These are phyloP conservation scores for Diplodia seriata DNA, from an alignment of 2,329 filamentous ascomycete species.

Conservation along the genomic window DNA sequence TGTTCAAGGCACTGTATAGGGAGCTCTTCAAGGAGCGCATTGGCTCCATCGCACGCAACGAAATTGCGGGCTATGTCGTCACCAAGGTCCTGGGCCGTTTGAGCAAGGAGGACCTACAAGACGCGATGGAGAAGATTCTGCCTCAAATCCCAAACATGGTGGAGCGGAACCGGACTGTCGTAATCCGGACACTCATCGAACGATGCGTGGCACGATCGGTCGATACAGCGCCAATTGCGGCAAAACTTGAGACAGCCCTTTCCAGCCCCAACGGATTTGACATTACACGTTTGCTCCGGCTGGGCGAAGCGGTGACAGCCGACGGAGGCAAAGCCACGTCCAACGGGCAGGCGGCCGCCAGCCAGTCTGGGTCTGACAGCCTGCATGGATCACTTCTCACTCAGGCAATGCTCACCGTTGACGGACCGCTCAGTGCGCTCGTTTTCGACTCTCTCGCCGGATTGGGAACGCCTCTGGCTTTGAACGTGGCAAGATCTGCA, in stretches of 20 bases:
- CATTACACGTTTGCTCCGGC: conserved; percentile 66
- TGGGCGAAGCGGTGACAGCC: conserved; percentile 57
- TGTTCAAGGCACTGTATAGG: conserved; percentile 87
- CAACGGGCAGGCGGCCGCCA: conserved; percentile 35
- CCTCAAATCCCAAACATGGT: conserved; percentile 77
- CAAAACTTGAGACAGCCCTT: conserved; percentile 65
- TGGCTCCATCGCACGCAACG: conserved; percentile 82
- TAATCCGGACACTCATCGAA: conserved; percentile 83
- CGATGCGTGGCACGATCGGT: conserved; percentile 74
- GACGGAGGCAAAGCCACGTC: conserved; percentile 43
- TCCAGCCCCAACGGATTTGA: conserved; percentile 57
- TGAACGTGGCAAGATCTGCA: conserved; percentile 70
- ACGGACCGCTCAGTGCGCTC: conserved; percentile 71
- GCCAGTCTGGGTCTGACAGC: conserved; percentile 57
- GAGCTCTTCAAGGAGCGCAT: conserved; percentile 82
- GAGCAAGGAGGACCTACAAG: conserved; percentile 82
- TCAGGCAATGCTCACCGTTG: conserved; percentile 77
- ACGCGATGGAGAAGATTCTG: conserved; percentile 73
- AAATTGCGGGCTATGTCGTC: conserved; percentile 87
- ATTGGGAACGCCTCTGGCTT: conserved; percentile 57
- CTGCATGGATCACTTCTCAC: conserved; percentile 84
- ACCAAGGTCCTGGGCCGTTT: conserved; percentile 82
- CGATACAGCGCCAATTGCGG: conserved; percentile 62
- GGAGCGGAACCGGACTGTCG: conserved; percentile 75
- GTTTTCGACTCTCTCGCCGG: conserved; percentile 67